Evolutionary conservation across 768 basidiomycete genomes (phyloP), one percentile per base, ranked within the genome.

Genomic region (Boletus pseudo-olivaceus): DNA sequence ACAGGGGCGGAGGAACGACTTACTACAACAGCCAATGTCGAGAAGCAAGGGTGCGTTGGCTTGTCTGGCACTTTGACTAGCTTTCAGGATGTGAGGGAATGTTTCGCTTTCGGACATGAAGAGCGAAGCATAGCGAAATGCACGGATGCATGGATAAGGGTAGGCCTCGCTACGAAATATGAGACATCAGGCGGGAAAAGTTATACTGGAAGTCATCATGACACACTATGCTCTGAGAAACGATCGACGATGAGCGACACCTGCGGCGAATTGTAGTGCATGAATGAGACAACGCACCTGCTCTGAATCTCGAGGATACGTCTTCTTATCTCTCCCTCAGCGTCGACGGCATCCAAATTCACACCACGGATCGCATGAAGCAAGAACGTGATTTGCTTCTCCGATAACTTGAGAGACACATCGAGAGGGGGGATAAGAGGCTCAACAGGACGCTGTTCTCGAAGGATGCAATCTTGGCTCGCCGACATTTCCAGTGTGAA

Each of bases 11-110:
- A 26, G 33, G 32, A 8, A 19, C n/a, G 23, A 49, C 54, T 15
- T 10, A 55, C 50, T 52, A 38, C 54, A 49, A 23, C 55, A 59
- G 5, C 58, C 57, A 7, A 54, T 26, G 14, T 54, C 53, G 14
- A 54, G 53, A 17, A 55, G 30, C 2, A 58, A 4, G 4, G 34
- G 51, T n/a, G 38, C 17, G 2, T 37, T 37, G 34, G 9, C 10
- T 29, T 35, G 26, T 30, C 17, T 20, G 10, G 29, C 23, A 26
- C 17, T 23, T 49, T 50, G 50, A 33, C n/a, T 17, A 3, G 9
- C 37, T 41, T 39, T 33, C 30, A 57, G 17, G 30, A 59, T 29
- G 19, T 45, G 47, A 27, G n/a, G 1, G 9, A 45, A 41, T 11
- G 26, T 32, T 6, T 51, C 26, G 15, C 47, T 46, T 40, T 55